Percentiles rank a stretch among this genome's conserved stretches.
phyloP scores from a whole-genome alignment of 2,329 filamentous ascomycete genomes.

The Cordyceps cateniannulata region DNA sequence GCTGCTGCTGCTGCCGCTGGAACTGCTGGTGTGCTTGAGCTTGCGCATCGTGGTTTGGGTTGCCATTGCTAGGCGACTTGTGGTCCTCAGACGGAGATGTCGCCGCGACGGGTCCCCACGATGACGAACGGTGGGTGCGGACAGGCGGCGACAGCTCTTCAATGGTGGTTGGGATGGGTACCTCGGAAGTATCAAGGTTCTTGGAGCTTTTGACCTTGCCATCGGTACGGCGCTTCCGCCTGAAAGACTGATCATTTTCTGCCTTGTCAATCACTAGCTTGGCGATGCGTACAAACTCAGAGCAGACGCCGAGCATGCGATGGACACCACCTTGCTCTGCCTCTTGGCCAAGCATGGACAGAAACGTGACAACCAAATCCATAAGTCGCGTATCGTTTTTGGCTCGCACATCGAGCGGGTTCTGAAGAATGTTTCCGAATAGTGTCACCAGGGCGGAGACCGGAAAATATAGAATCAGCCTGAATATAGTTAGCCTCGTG shows the following conservation, averaged over 20 bases:
- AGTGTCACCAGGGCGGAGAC: slow-evolving; percentile 91
- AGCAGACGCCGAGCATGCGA: slow-evolving; percentile 87
- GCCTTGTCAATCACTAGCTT: slow-evolving; percentile 85
- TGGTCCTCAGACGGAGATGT: slow-evolving; percentile 12
- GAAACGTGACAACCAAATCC: slow-evolving; percentile 86
- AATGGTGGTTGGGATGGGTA: slow-evolving; percentile 15
- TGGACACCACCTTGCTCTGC: slow-evolving; percentile 86
- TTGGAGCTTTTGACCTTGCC: slow-evolving; percentile 8
- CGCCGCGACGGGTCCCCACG: slow-evolving; percentile 17
- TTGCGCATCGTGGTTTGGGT: background rate
- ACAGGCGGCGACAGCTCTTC: slow-evolving; percentile 24
- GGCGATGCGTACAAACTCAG: slow-evolving; percentile 94
- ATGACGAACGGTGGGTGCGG: slow-evolving; percentile 19
- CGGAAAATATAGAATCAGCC: slow-evolving; percentile 92
- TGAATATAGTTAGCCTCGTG: slow-evolving; percentile 28
- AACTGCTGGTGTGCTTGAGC: background rate
- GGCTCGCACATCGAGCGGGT: slow-evolving; percentile 81
- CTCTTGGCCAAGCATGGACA: slow-evolving; percentile 83
- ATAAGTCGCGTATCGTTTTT: slow-evolving; percentile 86
- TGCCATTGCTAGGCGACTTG: slow-evolving; percentile 1
- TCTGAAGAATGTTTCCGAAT: slow-evolving; percentile 94
- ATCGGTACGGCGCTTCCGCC: slow-evolving; percentile 72
- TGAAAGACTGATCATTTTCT: slow-evolving; percentile 73
- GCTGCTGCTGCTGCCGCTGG: background rate
- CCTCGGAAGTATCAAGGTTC: slow-evolving; percentile 9